Evolutionary conservation across 805 yeast species (phyloP).

Genomic region (Jamesozyma gamospora): DNA sequence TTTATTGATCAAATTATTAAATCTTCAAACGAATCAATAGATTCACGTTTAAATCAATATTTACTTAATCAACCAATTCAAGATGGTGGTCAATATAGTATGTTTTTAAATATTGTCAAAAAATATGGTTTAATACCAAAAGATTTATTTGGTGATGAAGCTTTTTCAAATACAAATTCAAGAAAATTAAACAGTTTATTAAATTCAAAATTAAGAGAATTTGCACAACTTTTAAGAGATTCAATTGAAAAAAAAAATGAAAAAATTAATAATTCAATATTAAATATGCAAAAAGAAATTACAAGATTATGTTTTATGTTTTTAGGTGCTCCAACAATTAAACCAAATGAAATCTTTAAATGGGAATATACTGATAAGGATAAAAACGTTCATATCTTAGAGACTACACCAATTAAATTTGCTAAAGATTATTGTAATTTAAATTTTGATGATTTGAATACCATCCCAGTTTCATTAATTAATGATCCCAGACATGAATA

Average conservation of each 20-base stretch:
- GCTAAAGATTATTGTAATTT: constrained; percentile 44
- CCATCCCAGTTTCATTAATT: constrained; percentile 50
- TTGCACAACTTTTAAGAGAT: constrained; percentile 58
- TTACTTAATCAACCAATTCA: constrained; percentile 54
- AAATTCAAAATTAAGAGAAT: constrained; percentile 66
- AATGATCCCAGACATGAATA: constrained; percentile 75
- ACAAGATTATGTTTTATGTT: constrained; percentile 58
- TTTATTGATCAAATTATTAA: constrained; percentile 69
- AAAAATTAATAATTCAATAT: constrained; percentile 34
- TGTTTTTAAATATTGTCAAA: constrained; percentile 65
- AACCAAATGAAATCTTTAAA: constrained; percentile 51
- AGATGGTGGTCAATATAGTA: constrained; percentile 86
- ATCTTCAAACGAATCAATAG: constrained; percentile 55
- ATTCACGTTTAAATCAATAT: constrained; percentile 60
- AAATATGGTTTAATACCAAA: constrained; percentile 80
- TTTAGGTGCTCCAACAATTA: constrained; percentile 69
- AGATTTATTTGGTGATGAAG: constrained; percentile 60
- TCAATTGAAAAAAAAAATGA: constrained; percentile 24
- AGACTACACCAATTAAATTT: constrained; percentile 58
- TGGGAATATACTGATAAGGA: constrained; percentile 77
- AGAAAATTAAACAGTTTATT: constrained; percentile 47
- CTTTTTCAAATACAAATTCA: constrained; percentile 44
- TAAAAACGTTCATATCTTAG: constrained; percentile 38
- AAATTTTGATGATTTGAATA: constrained; percentile 30
- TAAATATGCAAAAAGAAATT: constrained; percentile 47